Evolutionary conservation across 2,329 filamentous ascomycete genomes (phyloP).

Genomic region (Cladosporium sp.): DNA sequence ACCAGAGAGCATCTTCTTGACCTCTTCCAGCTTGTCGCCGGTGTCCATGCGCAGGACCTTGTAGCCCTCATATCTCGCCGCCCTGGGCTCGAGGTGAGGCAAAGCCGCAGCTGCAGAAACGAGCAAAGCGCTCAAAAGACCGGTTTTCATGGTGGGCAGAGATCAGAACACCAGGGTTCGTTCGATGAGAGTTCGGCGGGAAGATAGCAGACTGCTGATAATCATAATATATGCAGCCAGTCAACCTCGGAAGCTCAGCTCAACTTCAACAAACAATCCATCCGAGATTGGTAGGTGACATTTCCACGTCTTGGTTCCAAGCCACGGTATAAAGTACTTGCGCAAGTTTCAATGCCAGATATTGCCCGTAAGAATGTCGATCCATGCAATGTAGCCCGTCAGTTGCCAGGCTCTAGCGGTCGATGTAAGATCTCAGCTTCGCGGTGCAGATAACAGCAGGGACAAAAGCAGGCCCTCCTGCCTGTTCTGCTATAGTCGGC

Average conservation of each 20-base stretch:
- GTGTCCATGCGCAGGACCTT: constrained; percentile 33
- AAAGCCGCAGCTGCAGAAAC: constrained; percentile 5
- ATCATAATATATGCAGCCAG: neutral
- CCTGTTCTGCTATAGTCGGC: constrained; percentile 11
- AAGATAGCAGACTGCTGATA: neutral
- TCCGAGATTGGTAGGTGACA: constrained; percentile 14
- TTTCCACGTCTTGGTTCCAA: constrained; percentile 5
- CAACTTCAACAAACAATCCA: neutral
- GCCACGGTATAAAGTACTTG: neutral
- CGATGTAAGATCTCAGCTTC: neutral
- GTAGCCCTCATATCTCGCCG: constrained; percentile 41
- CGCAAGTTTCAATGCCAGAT: neutral
- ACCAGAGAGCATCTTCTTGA: constrained; percentile 38
- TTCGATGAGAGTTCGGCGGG: neutral
- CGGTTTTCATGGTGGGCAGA: constrained; percentile 6
- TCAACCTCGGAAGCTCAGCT: neutral
- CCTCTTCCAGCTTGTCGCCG: constrained; percentile 19
- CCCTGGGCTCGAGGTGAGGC: constrained; percentile 14
- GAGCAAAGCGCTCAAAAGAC: constrained; percentile 9
- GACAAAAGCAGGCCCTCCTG: neutral
- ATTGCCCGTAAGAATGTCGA: neutral
- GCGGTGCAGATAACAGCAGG: neutral
- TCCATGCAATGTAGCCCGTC: neutral
- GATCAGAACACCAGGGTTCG: neutral
- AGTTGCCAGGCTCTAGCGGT: neutral